Percentiles rank a stretch among this genome's conserved stretches.
Evolutionary conservation across 148 eudicot genomes (phyloP).

Genomic region (Arbutus unedo): DNA sequence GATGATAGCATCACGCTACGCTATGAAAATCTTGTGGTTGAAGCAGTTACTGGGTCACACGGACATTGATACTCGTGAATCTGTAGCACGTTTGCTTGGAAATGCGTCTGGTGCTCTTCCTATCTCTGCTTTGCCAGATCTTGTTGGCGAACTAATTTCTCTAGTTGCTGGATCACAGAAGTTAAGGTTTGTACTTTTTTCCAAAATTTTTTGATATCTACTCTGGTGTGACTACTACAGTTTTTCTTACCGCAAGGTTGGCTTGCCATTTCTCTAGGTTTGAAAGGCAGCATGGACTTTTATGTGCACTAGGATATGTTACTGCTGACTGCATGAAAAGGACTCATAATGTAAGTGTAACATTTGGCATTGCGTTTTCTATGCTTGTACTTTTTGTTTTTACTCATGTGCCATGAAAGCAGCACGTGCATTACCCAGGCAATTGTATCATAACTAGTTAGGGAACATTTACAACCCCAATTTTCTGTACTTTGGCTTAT

Average conservation of each 20-base stretch:
- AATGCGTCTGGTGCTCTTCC: conserved; percentile 80
- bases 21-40: conserved; percentile 70
- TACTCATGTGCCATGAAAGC: not conserved
- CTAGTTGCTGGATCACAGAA: conserved; percentile 43
- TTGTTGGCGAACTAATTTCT: conserved; percentile 57
- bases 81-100: conserved; percentile 85
- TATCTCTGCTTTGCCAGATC: conserved; percentile 49
- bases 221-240: not conserved
- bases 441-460: not conserved
- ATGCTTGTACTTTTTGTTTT: not conserved
- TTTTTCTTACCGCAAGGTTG: conserved; percentile 18
- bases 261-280: conserved; percentile 45
- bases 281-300: conserved; percentile 78
- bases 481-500: not conserved
- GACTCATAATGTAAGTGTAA: conserved; percentile 48
- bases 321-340: conserved; percentile 69
- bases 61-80: conserved; percentile 80
- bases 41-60: conserved; percentile 73
- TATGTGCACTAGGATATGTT: conserved; percentile 83
- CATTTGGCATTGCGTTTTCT: not conserved
- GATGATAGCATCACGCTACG: conserved; percentile 78
- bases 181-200: conserved; percentile 46
- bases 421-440: not conserved
- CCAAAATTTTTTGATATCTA: conserved; percentile 12
- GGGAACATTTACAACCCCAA: not conserved